Conservation (phyloP, 352 stramenopile species). For the Lagenidium giganteum region DNA sequence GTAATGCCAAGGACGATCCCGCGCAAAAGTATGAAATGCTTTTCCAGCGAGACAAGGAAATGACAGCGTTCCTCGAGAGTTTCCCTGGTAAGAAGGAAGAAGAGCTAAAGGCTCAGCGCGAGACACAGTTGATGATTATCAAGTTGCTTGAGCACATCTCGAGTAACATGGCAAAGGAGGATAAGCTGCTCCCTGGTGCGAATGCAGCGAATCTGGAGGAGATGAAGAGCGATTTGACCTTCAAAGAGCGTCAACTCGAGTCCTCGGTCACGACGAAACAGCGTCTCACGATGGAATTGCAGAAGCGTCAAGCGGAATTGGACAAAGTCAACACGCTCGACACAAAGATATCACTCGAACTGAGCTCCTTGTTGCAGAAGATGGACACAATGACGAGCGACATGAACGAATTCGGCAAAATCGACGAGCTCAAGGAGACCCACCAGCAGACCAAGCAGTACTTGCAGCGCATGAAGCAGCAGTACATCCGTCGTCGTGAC, state of each 20-base stretch:
- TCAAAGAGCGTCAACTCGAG: conserved; percentile 92
- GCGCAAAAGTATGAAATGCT: conserved; percentile 86
- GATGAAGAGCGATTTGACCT: conserved; percentile 84
- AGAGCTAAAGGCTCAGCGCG: conserved; percentile 42
- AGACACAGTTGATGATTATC: conserved; percentile 79
- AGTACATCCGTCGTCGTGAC: conserved; percentile 82
- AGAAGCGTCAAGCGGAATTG: conserved; percentile 85
- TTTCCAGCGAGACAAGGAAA: conserved; percentile 88
- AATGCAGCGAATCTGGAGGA: conserved; percentile 72
- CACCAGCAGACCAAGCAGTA: conserved; percentile 79
- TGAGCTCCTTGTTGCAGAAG: conserved; percentile 75
- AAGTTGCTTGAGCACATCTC: conserved; percentile 91
- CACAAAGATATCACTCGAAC: conserved; percentile 80
- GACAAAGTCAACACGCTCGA: conserved; percentile 91
- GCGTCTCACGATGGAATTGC: conserved; percentile 77
- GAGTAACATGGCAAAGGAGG: conserved; percentile 48
- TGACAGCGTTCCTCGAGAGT: conserved; percentile 85
- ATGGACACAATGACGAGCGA: conserved; percentile 86
- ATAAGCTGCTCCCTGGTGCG: conserved; percentile 65
- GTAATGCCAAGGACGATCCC: conserved; percentile 51
- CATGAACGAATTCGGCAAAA: conserved; percentile 86
- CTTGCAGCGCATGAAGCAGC: conserved; percentile 61
- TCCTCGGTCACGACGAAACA: conserved; percentile 86
- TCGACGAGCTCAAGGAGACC: conserved; percentile 80
- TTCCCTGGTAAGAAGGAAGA: conserved; percentile 75